phyloP scores from a whole-genome alignment of 2,329 filamentous ascomycete genomes.

The Colletotrichum lupini region DNA sequence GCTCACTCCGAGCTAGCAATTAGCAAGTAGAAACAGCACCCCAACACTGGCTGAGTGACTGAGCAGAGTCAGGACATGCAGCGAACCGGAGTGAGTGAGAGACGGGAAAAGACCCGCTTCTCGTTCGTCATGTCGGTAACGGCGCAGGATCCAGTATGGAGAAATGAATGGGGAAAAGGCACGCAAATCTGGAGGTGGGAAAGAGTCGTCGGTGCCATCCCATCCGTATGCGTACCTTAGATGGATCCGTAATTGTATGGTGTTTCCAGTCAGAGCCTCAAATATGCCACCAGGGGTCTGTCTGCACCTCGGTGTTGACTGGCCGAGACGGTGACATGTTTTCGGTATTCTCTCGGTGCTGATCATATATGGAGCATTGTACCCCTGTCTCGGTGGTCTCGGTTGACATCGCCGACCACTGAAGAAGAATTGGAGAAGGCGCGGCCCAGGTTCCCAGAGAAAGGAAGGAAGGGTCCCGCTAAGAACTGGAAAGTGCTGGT shows the following conservation, averaged over 20 bases:
- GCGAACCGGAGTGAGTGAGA: neutral
- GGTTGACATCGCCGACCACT: slow-evolving; percentile 7
- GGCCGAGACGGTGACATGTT: neutral
- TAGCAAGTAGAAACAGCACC: neutral
- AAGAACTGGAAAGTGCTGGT: neutral
- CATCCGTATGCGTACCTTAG: slow-evolving; percentile 16
- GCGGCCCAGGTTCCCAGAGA: neutral
- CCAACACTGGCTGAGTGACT: neutral
- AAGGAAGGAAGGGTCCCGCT: too few species aligned
- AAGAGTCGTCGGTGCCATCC: slow-evolving; percentile 19
- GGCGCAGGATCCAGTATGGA: slow-evolving; percentile 16
- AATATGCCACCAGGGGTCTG: slow-evolving; percentile 18
- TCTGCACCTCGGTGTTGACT: neutral
- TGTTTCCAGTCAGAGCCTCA: slow-evolving; percentile 32
- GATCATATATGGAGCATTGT: neutral
- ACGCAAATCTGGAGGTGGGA: slow-evolving; percentile 11
- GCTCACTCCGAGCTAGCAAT: slow-evolving; percentile 21
- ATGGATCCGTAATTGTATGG: neutral
- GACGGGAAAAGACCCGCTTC: slow-evolving; percentile 14
- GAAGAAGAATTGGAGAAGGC: slow-evolving; percentile 3
- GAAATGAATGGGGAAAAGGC: slow-evolving; percentile 30
- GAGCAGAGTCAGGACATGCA: neutral
- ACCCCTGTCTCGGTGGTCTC: slow-evolving; percentile 26
- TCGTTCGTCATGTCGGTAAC: slow-evolving; percentile 11
- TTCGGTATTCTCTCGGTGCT: slow-evolving; percentile 19